These are phyloP conservation scores for Boletus austroedulis DNA, from an alignment of 1,284 basidiomycete species.

Conservation along the genomic window DNA sequence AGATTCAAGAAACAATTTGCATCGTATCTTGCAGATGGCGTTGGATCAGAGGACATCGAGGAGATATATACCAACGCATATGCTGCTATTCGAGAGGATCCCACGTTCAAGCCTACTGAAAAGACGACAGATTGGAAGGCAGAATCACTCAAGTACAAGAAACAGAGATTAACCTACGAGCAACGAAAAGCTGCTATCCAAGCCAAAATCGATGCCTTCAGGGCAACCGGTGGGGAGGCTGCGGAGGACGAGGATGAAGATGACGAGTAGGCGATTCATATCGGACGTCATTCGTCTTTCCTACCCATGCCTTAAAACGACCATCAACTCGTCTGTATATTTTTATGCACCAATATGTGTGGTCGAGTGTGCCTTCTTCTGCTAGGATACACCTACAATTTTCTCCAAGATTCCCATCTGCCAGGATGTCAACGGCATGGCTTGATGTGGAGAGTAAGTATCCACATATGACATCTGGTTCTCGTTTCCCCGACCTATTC, in stretches of 20 bases:
- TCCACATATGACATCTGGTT: constrained; percentile 38
- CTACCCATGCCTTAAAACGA: constrained; percentile 11
- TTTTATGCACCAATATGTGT: constrained; percentile 15
- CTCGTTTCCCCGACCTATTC: constrained; percentile 41
- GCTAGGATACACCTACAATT: constrained; percentile 28
- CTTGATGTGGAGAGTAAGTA: constrained; percentile 39
- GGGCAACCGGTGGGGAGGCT: constrained; percentile 53
- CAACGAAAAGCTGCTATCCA: constrained; percentile 80
- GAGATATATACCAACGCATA: constrained; percentile 92
- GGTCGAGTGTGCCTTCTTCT: constrained; percentile 3
- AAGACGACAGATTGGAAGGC: constrained; percentile 93
- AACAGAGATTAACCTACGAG: constrained; percentile 70
- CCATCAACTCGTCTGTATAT: constrained; percentile 17
- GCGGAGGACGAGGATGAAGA: constrained; percentile 50
- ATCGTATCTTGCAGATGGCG: constrained; percentile 90
- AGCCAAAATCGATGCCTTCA: constrained; percentile 83
- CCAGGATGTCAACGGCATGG: constrained; percentile 48
- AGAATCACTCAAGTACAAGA: constrained; percentile 77
- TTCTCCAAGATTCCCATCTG: constrained; percentile 45
- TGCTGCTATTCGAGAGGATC: constrained; percentile 94
- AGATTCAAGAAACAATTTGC: constrained; percentile 99
- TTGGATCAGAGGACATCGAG: constrained; percentile 97
- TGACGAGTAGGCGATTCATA: constrained; percentile 48
- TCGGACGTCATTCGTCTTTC: constrained; percentile 1
- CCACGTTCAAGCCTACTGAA: constrained; percentile 86